Percentiles rank a stretch among this genome's conserved stretches.
These are phyloP conservation scores for Psilocybe sp. DNA, from an alignment of 768 basidiomycete genomes.

Conservation along the genomic window DNA sequence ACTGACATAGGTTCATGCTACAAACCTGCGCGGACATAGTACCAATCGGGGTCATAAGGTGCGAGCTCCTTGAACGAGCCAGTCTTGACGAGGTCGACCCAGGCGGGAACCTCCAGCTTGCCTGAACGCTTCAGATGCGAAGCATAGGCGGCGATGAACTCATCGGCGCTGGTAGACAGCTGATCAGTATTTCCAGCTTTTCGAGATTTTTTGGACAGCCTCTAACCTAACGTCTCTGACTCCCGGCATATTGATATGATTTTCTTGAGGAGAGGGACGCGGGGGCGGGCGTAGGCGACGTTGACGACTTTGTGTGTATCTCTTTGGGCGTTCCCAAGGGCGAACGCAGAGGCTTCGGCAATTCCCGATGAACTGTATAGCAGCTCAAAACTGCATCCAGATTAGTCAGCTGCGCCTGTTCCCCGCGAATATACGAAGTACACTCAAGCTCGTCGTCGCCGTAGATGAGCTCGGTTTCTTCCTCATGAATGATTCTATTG, in stretches of 20 bases:
- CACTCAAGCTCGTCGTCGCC: neutral
- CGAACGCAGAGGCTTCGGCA: slow-evolving; percentile 35
- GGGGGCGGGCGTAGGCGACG: slow-evolving; percentile 44
- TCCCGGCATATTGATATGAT: slow-evolving; percentile 65
- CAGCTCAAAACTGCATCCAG: slow-evolving; percentile 10
- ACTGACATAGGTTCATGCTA: slow-evolving; percentile 16
- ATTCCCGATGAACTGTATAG: slow-evolving; percentile 42
- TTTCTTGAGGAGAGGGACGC: slow-evolving; percentile 48
- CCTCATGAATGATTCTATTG: no score
- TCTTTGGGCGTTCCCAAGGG: slow-evolving; percentile 21
- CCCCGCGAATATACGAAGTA: neutral
- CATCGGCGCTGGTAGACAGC: slow-evolving; percentile 67
- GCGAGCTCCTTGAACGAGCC: slow-evolving; percentile 97
- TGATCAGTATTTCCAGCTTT: slow-evolving; percentile 12
- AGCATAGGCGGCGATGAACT: slow-evolving; percentile 91
- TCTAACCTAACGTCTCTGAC: slow-evolving; percentile 78
- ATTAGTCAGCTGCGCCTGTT: slow-evolving; percentile 16
- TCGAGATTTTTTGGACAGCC: slow-evolving; percentile 4
- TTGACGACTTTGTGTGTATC: slow-evolving; percentile 48
- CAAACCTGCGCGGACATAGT: slow-evolving; percentile 96
- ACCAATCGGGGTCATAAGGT: slow-evolving; percentile 99
- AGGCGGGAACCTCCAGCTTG: slow-evolving; percentile 98
- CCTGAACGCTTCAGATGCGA: slow-evolving; percentile 97
- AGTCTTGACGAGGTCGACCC: slow-evolving; percentile 99
- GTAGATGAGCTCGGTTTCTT: neutral